Conservation (phyloP, 2,329 filamentous ascomycete genomes). For the Ophiocordyceps sinensis region DNA sequence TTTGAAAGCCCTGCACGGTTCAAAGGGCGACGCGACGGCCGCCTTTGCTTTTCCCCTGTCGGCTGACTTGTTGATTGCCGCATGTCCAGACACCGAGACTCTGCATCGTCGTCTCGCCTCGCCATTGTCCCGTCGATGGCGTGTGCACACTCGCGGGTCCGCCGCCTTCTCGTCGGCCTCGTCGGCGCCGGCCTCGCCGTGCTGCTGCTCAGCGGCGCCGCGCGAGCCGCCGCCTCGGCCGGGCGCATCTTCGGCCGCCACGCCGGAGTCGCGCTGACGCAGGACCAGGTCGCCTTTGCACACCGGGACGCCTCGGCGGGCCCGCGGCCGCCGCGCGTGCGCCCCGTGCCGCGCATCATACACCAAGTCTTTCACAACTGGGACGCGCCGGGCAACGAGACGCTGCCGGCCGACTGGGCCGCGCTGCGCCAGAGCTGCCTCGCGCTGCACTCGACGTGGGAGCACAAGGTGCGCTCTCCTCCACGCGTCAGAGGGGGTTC, state of each 20-base stretch:
- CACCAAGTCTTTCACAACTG: conserved; percentile 3
- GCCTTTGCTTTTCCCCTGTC: no score
- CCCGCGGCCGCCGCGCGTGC: background rate
- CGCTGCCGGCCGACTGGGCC: conserved; percentile 1
- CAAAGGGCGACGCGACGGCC: no score
- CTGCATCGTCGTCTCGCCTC: background rate
- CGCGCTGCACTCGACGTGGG: conserved; percentile 2
- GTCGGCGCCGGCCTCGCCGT: background rate
- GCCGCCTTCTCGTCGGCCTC: background rate
- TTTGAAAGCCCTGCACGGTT: no score
- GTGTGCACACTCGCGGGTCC: background rate
- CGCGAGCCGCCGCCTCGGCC: background rate
- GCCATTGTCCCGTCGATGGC: background rate
- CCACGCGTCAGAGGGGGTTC: background rate
- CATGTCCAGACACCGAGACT: background rate
- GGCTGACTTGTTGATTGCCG: background rate
- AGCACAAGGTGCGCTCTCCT: conserved; percentile 2
- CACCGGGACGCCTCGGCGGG: background rate
- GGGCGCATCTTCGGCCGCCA: conserved; percentile 1
- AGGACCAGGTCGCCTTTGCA: background rate
- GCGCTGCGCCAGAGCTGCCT: background rate
- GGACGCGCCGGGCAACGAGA: conserved; percentile 1
- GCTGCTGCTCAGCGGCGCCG: background rate
- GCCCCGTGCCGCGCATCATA: conserved; percentile 2
- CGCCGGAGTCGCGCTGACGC: conserved; percentile 3